These are phyloP conservation scores for Myxozyma nipponensis DNA, from an alignment of 805 yeast species.

Conservation along the genomic window DNA sequence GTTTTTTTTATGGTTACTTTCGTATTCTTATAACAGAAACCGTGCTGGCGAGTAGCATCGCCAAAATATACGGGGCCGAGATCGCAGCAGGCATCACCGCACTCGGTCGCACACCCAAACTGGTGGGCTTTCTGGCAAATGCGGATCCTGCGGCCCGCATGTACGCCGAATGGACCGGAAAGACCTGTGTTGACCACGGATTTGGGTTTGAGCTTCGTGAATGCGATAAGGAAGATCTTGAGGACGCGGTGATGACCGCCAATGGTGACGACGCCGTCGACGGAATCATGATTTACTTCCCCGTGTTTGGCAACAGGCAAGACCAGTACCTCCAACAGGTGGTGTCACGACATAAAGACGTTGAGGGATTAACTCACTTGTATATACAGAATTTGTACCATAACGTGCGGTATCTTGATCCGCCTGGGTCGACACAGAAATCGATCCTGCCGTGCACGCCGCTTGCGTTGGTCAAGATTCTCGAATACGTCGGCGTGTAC, in stretches of 20 bases:
- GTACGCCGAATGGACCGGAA: slow-evolving; percentile 95
- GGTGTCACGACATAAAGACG: slow-evolving; percentile 87
- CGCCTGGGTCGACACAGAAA: slow-evolving; percentile 59
- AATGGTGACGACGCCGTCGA: slow-evolving; percentile 70
- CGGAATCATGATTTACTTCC: slow-evolving; percentile 97
- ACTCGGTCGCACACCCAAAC: slow-evolving; percentile 58
- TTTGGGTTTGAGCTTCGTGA: slow-evolving; percentile 74
- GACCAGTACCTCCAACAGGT: slow-evolving; percentile 95
- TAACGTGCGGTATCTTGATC: slow-evolving; percentile 79
- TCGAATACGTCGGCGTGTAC: slow-evolving; percentile 86
- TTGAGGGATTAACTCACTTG: slow-evolving; percentile 87
- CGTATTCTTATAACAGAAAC: slow-evolving; percentile 7
- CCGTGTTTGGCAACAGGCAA: slow-evolving; percentile 91
- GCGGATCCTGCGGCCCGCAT: slow-evolving; percentile 90
- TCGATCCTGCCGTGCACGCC: slow-evolving; percentile 96
- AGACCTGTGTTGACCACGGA: slow-evolving; percentile 82
- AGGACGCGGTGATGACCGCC: slow-evolving; percentile 76
- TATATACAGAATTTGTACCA: slow-evolving; percentile 95
- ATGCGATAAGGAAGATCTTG: slow-evolving; percentile 76
- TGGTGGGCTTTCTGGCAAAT: slow-evolving; percentile 91
- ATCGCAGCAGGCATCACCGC: slow-evolving; percentile 53
- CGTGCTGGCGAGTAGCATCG: slow-evolving; percentile 71
- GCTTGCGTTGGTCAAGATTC: slow-evolving; percentile 84
- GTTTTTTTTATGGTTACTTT: neutral
- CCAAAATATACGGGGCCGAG: slow-evolving; percentile 76